phyloP scores from a whole-genome alignment of 2,329 filamentous ascomycete species.

The Fusarium fracticaudum region DNA sequence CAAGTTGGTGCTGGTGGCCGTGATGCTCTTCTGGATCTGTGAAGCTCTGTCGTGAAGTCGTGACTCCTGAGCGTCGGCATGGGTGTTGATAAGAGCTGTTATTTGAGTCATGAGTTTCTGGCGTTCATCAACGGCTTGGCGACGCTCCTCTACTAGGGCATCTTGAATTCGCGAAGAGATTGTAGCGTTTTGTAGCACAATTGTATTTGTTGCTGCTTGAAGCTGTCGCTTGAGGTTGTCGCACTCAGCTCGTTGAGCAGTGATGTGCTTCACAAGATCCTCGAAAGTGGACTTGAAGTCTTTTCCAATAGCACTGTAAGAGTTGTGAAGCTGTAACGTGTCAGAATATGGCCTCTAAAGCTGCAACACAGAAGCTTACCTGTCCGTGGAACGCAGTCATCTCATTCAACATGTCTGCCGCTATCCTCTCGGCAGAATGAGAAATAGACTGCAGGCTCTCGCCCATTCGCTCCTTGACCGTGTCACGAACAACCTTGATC shows the following conservation, averaged over 20 bases:
- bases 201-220: slow-evolving; percentile 72
- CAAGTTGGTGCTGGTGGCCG: slow-evolving; percentile 69
- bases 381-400: slow-evolving; percentile 82
- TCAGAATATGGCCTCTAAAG: slow-evolving; percentile 8
- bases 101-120: slow-evolving; percentile 81
- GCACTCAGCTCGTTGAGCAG: slow-evolving; percentile 79
- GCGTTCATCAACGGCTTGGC: slow-evolving; percentile 77
- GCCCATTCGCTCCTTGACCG: slow-evolving; percentile 86
- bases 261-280: slow-evolving; percentile 77
- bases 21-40: slow-evolving; percentile 70
- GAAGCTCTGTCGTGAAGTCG: slow-evolving; percentile 73
- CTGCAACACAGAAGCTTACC: slow-evolving; percentile 48
- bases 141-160: slow-evolving; percentile 79
- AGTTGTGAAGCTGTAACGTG: slow-evolving; percentile 73
- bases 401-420: slow-evolving; percentile 87
- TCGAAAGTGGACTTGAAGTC: slow-evolving; percentile 91
- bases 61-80: slow-evolving; percentile 76
- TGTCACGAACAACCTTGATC: slow-evolving; percentile 88
- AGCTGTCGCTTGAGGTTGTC: slow-evolving; percentile 78
- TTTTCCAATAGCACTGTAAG: slow-evolving; percentile 83
- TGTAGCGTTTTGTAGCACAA: slow-evolving; percentile 73
- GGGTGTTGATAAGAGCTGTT: slow-evolving; percentile 76
- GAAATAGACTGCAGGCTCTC: slow-evolving; percentile 86
- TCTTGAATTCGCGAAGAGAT: slow-evolving; percentile 74
- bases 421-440: slow-evolving; percentile 85